Evolutionary conservation across 2,329 filamentous ascomycete species (phyloP), one percentile per base, ranked within the genome.

Genomic region (Hypoxylon sp.): DNA sequence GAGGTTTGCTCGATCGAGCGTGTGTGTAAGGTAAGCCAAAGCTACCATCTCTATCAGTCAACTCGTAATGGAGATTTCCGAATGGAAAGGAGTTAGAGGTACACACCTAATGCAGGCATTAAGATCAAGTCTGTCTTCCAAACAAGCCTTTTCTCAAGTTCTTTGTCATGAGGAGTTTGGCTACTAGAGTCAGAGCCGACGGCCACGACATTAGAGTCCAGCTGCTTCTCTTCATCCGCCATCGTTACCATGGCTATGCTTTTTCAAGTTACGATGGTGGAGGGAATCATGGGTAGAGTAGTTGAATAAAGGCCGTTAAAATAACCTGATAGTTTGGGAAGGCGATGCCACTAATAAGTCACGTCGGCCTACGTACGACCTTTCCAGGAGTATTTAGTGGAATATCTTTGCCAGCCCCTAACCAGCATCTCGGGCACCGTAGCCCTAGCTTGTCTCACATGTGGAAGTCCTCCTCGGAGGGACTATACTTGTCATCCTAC

Each of bases 1-100:
- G 2, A 79, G 73, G 51, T 78, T 78, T n/a, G 72, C 70, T 22
- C 76, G 69, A 58, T 77, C 76, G 14, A 77, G 69, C 1, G 74
- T 69, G 35, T 76, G 70, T 10, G 72, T 73, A 51, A 76, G 68
- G 51, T 76, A 75, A 14, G 67, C 72, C 49, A 72, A 40, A 20
- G 67, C 65, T 65, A 61, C 11, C 20, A 6, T 25, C 42, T 20
- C n/a, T 14, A 11, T 54, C 30, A 56, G 59, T 49, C 33, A 30
- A 33, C 13, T 4, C 3, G 6, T 2, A 20, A 33, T 2, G 2
- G 20, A 56, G 1, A 6, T 6, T 20, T 22, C 4, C 2, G 27
- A 11, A 10, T 13, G 7, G 31, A 56, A 57, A 37, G 49, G 58
- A 20, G 27, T 57, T 30, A 6, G 3, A 22, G 22, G 5, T 37